Conservation (phyloP, 139 green algal genomes). For the Closterium sp. region DNA sequence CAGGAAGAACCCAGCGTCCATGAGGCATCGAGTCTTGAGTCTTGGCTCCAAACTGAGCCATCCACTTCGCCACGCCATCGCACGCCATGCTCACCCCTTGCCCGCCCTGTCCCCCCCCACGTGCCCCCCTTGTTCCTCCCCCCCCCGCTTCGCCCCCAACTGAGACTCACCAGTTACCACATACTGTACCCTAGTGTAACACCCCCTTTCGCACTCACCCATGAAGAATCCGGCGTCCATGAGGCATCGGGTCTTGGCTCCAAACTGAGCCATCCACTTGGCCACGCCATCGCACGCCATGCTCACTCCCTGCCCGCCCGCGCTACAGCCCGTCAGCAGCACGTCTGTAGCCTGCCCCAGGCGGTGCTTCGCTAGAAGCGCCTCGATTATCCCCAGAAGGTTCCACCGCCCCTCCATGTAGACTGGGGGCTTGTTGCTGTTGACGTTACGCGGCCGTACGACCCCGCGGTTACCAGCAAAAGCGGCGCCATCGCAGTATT, state of each 20-base stretch:
- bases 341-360: background rate
- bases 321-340: background rate
- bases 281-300: background rate
- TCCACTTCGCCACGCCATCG: too few relatives aligned
- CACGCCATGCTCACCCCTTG: too few relatives aligned
- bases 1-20: background rate
- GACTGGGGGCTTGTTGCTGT: background rate
- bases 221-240: conserved; percentile 13
- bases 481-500: background rate
- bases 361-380: background rate
- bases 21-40: too few relatives aligned
- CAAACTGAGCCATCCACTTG: background rate
- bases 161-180: too few relatives aligned
- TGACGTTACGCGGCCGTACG: background rate
- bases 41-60: too few relatives aligned
- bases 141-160: too few relatives aligned
- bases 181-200: background rate
- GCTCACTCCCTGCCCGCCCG: background rate
- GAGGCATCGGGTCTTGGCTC: background rate
- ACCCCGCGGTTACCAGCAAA: background rate
- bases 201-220: background rate
- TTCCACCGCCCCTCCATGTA: background rate
- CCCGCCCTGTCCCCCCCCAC: too few relatives aligned
- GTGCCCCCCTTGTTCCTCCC: too few relatives aligned
- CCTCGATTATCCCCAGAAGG: background rate